A percentile compares a stretch with the other conserved stretches of the same genome.
phyloP scores from a whole-genome alignment of 2,329 filamentous ascomycete genomes.

The Tolypocladium tundrense region DNA sequence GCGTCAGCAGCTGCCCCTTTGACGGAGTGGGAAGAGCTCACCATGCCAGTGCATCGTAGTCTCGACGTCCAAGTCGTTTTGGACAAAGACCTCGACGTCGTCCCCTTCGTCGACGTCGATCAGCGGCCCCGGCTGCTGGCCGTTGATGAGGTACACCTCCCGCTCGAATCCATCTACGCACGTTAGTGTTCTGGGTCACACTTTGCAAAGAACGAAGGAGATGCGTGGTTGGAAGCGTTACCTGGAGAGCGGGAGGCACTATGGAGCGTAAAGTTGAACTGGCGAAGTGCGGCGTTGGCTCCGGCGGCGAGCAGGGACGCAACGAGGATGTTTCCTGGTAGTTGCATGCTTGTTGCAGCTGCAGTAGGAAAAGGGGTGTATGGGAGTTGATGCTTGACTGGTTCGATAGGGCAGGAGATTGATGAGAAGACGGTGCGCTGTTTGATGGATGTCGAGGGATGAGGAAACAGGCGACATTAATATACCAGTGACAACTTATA shows the following conservation, averaged over 20 bases:
- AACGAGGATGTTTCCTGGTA: neutral
- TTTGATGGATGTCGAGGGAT: no score
- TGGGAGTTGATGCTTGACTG: no score
- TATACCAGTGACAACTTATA: no score
- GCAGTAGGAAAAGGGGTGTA: no score
- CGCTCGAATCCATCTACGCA: conserved; percentile 1
- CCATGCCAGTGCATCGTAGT: neutral
- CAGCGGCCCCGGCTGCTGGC: conserved; percentile 6
- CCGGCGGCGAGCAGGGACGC: neutral
- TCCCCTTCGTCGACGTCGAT: conserved; percentile 5
- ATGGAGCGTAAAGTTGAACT: conserved; percentile 2
- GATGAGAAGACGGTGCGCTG: no score
- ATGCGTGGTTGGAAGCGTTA: neutral
- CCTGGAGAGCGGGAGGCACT: conserved; percentile 1
- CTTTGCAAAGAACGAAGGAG: no score
- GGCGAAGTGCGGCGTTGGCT: neutral
- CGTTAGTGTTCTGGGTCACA: no score
- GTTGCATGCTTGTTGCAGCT: no score
- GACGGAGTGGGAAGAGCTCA: no score
- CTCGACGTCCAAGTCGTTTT: conserved; percentile 2
- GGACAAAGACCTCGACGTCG: conserved; percentile 1
- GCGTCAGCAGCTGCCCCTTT: no score
- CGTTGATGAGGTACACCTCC: conserved; percentile 7
- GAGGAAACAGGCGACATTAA: no score
- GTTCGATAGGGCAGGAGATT: no score